These are phyloP conservation scores for Cutaneotrichosporon sp. DNA, from an alignment of 1,284 basidiomycete genomes.

Conservation along the genomic window DNA sequence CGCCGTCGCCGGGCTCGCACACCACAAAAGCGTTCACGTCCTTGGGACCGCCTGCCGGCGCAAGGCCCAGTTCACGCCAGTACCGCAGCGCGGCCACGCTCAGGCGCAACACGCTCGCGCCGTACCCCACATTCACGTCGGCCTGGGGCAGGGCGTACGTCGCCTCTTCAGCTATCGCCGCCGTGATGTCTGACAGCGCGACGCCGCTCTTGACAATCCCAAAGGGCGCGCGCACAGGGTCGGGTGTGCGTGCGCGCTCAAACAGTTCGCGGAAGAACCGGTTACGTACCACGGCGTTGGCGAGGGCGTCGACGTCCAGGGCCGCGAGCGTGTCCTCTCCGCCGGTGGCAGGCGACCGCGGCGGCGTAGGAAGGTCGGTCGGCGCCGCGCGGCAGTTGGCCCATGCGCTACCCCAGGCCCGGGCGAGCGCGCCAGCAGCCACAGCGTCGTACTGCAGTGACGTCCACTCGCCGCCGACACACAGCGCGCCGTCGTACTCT, in stretches of 20 bases:
- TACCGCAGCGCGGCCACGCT: slow-evolving; percentile 32
- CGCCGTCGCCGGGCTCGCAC: slow-evolving; percentile 15
- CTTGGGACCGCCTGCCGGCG: slow-evolving; percentile 39
- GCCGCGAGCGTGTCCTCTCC: background rate
- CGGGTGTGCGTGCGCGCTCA: background rate
- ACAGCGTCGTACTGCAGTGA: slow-evolving; percentile 17
- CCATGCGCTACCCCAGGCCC: slow-evolving; percentile 12
- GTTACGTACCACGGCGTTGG: slow-evolving; percentile 17
- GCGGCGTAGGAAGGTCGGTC: background rate
- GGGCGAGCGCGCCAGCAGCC: slow-evolving; percentile 5
- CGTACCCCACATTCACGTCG: slow-evolving; percentile 24
- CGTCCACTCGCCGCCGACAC: slow-evolving; percentile 32
- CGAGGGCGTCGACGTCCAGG: slow-evolving; percentile 10
- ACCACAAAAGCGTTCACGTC: slow-evolving; percentile 25
- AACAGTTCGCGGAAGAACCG: slow-evolving; percentile 14
- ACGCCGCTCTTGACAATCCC: slow-evolving; percentile 12
- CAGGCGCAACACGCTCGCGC: slow-evolving; percentile 27
- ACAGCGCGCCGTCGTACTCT: slow-evolving; percentile 24
- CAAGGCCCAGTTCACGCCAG: slow-evolving; percentile 39
- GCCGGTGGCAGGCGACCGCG: slow-evolving; percentile 1
- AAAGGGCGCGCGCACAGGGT: background rate
- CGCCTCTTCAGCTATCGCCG: background rate
- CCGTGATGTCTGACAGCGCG: slow-evolving; percentile 9
- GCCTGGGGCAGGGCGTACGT: slow-evolving; percentile 9
- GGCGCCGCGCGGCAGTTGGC: background rate